phyloP scores from a whole-genome alignment of 306 rosid species.

The Fragaria iinumae region DNA sequence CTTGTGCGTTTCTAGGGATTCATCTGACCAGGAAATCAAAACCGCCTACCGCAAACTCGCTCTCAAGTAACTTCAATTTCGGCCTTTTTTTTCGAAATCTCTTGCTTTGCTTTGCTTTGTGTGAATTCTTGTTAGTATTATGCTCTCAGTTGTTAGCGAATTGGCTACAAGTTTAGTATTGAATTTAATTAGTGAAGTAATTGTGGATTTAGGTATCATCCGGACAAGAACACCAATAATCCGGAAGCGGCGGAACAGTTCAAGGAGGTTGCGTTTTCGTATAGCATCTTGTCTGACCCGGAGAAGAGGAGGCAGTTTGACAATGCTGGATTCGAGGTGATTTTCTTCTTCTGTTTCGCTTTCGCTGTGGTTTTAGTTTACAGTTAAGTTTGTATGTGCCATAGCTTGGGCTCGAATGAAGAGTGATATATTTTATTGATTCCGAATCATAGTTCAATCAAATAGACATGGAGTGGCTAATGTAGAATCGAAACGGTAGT shows the following conservation, averaged over 20 bases:
- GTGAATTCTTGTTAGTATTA: background rate
- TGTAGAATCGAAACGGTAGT: background rate
- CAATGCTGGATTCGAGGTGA: slow-evolving; percentile 93
- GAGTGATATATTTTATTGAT: background rate
- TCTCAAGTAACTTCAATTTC: slow-evolving; percentile 59
- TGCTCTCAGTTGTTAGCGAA: background rate
- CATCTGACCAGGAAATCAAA: slow-evolving; percentile 89
- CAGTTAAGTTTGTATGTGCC: background rate
- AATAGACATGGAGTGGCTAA: too few species aligned
- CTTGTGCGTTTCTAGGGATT: slow-evolving; percentile 62
- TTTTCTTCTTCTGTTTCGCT: slow-evolving; percentile 19
- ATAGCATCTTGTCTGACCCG: slow-evolving; percentile 91
- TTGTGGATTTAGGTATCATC: slow-evolving; percentile 71
- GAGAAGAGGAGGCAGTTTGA: slow-evolving; percentile 97
- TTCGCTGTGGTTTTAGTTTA: background rate
- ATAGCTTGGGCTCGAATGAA: background rate
- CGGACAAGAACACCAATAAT: slow-evolving; percentile 88
- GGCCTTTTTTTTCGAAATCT: background rate
- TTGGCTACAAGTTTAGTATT: background rate
- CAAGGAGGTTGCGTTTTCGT: slow-evolving; percentile 95
- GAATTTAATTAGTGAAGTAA: background rate
- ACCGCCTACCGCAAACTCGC: slow-evolving; percentile 93
- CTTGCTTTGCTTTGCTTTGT: background rate
- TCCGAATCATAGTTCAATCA: background rate
- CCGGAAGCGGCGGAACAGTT: slow-evolving; percentile 96